phyloP scores from a whole-genome alignment of 2,329 filamentous ascomycete species.

The Huntiella bhutanensis region DNA sequence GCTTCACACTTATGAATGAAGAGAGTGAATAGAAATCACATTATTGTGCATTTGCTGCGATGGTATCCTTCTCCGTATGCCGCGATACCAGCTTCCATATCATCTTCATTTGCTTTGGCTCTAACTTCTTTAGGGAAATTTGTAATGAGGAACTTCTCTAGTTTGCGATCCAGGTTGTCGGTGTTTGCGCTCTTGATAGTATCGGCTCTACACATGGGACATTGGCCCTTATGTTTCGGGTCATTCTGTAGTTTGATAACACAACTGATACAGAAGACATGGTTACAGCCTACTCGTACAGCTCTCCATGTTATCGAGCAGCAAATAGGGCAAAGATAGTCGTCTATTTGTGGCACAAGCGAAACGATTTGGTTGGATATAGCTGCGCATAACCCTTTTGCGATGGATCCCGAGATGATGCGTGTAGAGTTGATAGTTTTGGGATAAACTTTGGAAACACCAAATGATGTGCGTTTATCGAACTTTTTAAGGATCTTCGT shows the following conservation, averaged over 20 bases:
- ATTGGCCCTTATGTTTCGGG: slow-evolving; percentile 41
- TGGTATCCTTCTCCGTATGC: slow-evolving; percentile 49
- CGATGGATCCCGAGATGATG: slow-evolving; percentile 47
- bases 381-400: slow-evolving; percentile 56
- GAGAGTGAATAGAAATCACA: slow-evolving; percentile 23
- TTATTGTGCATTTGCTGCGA: slow-evolving; percentile 37
- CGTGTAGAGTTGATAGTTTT: slow-evolving; percentile 37
- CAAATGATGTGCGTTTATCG: slow-evolving; percentile 64
- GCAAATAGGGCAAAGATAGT: slow-evolving; percentile 69
- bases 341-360: slow-evolving; percentile 63
- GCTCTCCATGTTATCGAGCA: slow-evolving; percentile 64
- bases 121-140: slow-evolving; percentile 58
- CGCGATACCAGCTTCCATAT: slow-evolving; percentile 55
- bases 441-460: slow-evolving; percentile 45
- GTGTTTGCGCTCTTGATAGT: slow-evolving; percentile 44
- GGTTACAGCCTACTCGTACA: slow-evolving; percentile 54
- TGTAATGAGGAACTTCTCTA: slow-evolving; percentile 50
- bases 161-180: slow-evolving; percentile 49
- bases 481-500: slow-evolving; percentile 82
- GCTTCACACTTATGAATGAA: no score
- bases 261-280: slow-evolving; percentile 71
- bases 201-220: slow-evolving; percentile 57
- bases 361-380: slow-evolving; percentile 54
- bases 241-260: slow-evolving; percentile 52
- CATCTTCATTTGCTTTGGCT: slow-evolving; percentile 51